Evolutionary conservation across 108 stramenopile species (phyloP).

Genomic region (Pseudonitzschia pungens): DNA sequence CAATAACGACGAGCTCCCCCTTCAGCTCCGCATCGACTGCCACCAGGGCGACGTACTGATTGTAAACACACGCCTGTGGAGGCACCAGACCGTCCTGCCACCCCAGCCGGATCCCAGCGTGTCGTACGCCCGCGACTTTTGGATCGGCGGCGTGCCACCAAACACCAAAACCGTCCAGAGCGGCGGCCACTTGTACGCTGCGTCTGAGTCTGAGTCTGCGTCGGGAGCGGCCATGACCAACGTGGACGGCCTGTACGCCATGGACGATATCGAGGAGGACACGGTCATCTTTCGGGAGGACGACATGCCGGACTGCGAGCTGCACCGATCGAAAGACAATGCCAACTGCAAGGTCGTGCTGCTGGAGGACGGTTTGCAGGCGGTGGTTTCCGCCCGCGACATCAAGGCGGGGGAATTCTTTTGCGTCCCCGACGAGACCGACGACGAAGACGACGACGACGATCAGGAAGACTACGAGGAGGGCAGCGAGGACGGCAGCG

Average conservation of each 20-base stretch:
- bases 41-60: constrained; percentile 74
- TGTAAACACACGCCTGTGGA: constrained; percentile 86
- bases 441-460: constrained; percentile 38
- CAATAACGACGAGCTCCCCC: background rate
- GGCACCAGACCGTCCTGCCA: constrained; percentile 83
- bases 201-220: no score
- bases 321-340: constrained; percentile 48
- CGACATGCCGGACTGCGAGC: constrained; percentile 40
- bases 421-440: constrained; percentile 62
- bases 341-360: constrained; percentile 83
- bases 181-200: no score
- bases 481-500: no score
- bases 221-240: constrained; percentile 60
- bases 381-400: constrained; percentile 65
- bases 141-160: constrained; percentile 22
- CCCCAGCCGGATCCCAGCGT: constrained; percentile 61
- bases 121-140: constrained; percentile 87
- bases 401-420: constrained; percentile 87
- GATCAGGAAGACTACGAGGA: constrained; percentile 28
- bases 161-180: constrained; percentile 1
- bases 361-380: constrained; percentile 66
- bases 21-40: constrained; percentile 49
- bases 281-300: constrained; percentile 80
- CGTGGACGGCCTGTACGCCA: constrained; percentile 85
- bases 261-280: constrained; percentile 66